phyloP scores from a whole-genome alignment of 768 basidiomycete species.

The Termitomyces bulborhizus region DNA sequence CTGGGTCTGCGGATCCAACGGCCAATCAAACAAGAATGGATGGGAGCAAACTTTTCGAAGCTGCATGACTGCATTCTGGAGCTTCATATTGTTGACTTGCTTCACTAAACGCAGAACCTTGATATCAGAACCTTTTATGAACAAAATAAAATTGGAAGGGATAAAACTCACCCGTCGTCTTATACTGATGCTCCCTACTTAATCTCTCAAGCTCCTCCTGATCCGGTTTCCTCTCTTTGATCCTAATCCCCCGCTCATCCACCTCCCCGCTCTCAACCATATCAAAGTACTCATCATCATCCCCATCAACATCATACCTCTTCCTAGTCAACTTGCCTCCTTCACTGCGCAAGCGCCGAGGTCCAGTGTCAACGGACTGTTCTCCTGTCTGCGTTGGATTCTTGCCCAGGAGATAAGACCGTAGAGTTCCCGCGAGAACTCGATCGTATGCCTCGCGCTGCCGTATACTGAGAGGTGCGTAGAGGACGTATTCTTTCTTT shows the following conservation, averaged over 20 bases:
- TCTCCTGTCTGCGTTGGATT: slow-evolving; percentile 19
- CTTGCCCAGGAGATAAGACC: slow-evolving; percentile 51
- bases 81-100: slow-evolving; percentile 85
- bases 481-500: slow-evolving; percentile 92
- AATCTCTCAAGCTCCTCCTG: slow-evolving; percentile 41
- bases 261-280: slow-evolving; percentile 47
- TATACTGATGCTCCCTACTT: slow-evolving; percentile 51
- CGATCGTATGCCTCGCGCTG: slow-evolving; percentile 86
- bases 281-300: slow-evolving; percentile 63
- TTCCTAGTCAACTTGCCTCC: slow-evolving; percentile 29
- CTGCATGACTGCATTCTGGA: slow-evolving; percentile 97
- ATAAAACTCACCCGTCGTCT: slow-evolving; percentile 48
- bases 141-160: background rate
- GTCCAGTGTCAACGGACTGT: slow-evolving; percentile 13
- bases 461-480: slow-evolving; percentile 76
- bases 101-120: slow-evolving; percentile 47
- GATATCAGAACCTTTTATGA: background rate
- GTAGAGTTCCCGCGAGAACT: slow-evolving; percentile 65
- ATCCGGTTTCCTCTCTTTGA: slow-evolving; percentile 23
- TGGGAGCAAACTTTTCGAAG: slow-evolving; percentile 94
- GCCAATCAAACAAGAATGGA: slow-evolving; percentile 88
- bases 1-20: slow-evolving; percentile 54
- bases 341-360: slow-evolving; percentile 28
- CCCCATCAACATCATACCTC: slow-evolving; percentile 50
- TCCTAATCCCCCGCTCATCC: slow-evolving; percentile 24